A percentile compares a stretch with the other conserved stretches of the same genome.
Evolutionary conservation across 2,329 filamentous ascomycete genomes (phyloP).

Genomic region (Microdochium paspali): DNA sequence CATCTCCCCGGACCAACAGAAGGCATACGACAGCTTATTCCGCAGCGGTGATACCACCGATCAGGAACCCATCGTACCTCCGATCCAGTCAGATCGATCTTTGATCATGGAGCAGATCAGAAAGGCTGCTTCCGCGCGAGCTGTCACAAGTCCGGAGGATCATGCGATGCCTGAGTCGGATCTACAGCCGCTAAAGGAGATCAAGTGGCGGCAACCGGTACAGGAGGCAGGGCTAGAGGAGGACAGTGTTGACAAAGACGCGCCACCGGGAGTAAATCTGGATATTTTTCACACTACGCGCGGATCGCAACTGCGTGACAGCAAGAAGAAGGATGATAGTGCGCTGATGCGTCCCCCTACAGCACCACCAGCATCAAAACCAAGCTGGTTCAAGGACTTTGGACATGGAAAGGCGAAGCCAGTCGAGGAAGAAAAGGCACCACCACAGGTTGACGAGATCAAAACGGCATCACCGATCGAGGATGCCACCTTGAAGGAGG

Average conservation of each 20-base stretch:
- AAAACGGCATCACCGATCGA: too few species aligned
- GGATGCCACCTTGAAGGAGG: too few species aligned
- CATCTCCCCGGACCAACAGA: not conserved
- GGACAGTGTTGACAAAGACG: too few species aligned
- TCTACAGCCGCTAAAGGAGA: not conserved
- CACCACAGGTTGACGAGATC: too few species aligned
- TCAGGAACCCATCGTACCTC: not conserved
- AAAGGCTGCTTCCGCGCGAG: not conserved
- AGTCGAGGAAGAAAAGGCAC: conserved; percentile 2
- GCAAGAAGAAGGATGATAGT: conserved; percentile 15
- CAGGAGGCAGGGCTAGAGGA: conserved; percentile 7
- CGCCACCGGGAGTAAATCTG: conserved; percentile 31
- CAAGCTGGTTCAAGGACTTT: conserved; percentile 24
- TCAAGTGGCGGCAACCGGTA: conserved; percentile 1
- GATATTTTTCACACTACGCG: conserved; percentile 38
- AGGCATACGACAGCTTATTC: not conserved
- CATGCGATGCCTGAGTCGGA: too few species aligned
- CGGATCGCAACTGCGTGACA: conserved; percentile 33
- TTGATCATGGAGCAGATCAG: not conserved
- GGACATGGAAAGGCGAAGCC: conserved; percentile 14
- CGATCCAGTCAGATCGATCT: not conserved
- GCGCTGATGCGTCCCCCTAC: conserved; percentile 9
- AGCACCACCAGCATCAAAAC: conserved; percentile 11
- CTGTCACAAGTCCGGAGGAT: too few species aligned
- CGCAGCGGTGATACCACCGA: not conserved